These are phyloP conservation scores for Sporothrix inflata DNA, from an alignment of 2,329 filamentous ascomycete genomes.

Conservation along the genomic window DNA sequence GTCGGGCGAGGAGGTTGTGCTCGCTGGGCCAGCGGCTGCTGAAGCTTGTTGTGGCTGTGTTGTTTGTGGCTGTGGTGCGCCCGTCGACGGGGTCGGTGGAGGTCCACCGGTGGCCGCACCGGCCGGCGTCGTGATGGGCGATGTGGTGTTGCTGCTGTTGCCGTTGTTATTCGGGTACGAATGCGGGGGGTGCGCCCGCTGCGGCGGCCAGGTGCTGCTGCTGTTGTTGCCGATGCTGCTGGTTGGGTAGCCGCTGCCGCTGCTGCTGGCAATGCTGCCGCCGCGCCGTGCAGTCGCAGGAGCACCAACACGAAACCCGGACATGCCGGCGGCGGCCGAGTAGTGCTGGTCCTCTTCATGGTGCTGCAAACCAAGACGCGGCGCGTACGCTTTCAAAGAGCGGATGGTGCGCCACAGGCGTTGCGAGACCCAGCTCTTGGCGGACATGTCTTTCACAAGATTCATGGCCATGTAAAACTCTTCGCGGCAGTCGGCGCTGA, in stretches of 20 bases:
- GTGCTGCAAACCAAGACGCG: slow-evolving; percentile 65
- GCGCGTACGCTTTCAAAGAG: slow-evolving; percentile 71
- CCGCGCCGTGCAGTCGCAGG: background rate
- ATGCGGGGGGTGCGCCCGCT: background rate
- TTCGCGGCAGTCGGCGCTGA: slow-evolving; percentile 68
- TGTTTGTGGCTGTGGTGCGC: background rate
- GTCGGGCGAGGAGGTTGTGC: background rate
- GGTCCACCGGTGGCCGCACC: background rate
- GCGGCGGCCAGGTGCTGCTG: slow-evolving; percentile 2
- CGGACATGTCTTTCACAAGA: slow-evolving; percentile 71
- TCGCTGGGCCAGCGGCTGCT: background rate
- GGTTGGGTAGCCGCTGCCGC: background rate
- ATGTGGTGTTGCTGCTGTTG: slow-evolving; percentile 9
- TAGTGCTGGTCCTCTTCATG: slow-evolving; percentile 57
- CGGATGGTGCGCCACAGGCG: slow-evolving; percentile 74
- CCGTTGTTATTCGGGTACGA: slow-evolving; percentile 20
- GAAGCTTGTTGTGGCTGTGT: background rate
- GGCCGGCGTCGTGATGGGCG: background rate
- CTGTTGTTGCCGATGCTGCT: background rate
- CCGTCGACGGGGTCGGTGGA: background rate
- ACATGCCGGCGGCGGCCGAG: slow-evolving; percentile 48
- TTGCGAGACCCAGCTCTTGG: slow-evolving; percentile 71
- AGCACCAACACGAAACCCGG: background rate
- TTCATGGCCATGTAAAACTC: slow-evolving; percentile 81
- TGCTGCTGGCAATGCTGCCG: slow-evolving; percentile 15